phyloP scores from a whole-genome alignment of 1,284 basidiomycete species.

The Apiotrichum montevideense region DNA sequence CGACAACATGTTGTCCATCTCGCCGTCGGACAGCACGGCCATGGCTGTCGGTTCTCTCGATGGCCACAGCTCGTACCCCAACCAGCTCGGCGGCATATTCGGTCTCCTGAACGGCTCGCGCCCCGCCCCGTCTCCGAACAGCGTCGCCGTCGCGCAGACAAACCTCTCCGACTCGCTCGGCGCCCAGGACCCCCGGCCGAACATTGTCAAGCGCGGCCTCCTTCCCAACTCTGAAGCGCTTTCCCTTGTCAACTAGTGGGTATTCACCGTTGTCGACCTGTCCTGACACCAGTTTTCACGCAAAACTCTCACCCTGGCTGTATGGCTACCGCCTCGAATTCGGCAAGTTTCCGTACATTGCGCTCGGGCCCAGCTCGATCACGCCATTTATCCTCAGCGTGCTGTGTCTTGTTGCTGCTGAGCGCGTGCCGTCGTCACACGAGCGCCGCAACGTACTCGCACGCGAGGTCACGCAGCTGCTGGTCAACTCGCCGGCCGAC shows the following conservation, averaged over 20 bases:
- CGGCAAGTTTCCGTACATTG: constrained; percentile 37
- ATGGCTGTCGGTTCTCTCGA: neutral
- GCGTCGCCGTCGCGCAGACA: neutral
- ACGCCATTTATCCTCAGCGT: constrained; percentile 42
- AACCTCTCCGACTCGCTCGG: constrained; percentile 21
- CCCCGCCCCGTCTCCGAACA: constrained; percentile 3
- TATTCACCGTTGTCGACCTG: neutral
- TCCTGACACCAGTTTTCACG: constrained; percentile 29
- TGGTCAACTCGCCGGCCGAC: constrained; percentile 34
- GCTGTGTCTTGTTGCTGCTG: constrained; percentile 34
- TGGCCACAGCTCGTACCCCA: neutral
- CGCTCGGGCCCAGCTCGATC: constrained; percentile 30
- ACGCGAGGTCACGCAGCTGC: constrained; percentile 26
- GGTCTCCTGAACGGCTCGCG: constrained; percentile 12
- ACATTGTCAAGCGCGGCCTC: constrained; percentile 35
- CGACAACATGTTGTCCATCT: constrained; percentile 8
- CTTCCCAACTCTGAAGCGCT: constrained; percentile 25
- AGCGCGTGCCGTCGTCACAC: constrained; percentile 26
- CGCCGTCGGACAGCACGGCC: constrained; percentile 6
- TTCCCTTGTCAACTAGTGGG: constrained; percentile 35
- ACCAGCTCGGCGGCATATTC: constrained; percentile 10
- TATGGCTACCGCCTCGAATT: constrained; percentile 39
- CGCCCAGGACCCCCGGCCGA: constrained; percentile 28
- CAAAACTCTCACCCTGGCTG: constrained; percentile 27
- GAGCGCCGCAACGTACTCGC: constrained; percentile 21